phyloP scores from a whole-genome alignment of 108 stramenopile species.

The Fistulifera pelliculosa region DNA sequence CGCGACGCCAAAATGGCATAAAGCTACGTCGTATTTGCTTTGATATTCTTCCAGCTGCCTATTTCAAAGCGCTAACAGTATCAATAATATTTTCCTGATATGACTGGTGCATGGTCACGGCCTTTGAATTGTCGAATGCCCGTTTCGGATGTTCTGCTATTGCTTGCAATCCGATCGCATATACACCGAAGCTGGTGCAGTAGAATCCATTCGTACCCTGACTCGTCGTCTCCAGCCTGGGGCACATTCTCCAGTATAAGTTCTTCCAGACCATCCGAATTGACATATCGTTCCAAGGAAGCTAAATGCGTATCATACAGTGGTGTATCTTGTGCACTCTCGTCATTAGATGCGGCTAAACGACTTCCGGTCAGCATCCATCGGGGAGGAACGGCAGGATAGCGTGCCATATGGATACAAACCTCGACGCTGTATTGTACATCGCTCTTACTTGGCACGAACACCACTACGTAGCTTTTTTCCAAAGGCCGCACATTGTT shows the following conservation, averaged over 20 bases:
- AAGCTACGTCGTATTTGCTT: too few species aligned
- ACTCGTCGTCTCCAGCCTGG: conserved; percentile 23
- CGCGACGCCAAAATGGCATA: too few species aligned
- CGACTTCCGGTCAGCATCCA: not conserved
- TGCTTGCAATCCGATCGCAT: too few species aligned
- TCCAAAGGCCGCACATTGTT: conserved; percentile 10
- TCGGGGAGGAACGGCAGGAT: conserved; percentile 2
- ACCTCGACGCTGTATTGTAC: too few species aligned
- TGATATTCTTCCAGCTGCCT: too few species aligned
- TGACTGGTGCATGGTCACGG: too few species aligned
- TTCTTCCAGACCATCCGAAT: conserved; percentile 31
- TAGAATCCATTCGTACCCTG: conserved; percentile 66
- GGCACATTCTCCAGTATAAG: conserved; percentile 14
- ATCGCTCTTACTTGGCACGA: too few species aligned
- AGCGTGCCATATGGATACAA: conserved; percentile 4
- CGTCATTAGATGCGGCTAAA: too few species aligned
- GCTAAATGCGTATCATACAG: conserved; percentile 36
- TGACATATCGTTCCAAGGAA: conserved; percentile 39
- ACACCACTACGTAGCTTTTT: conserved; percentile 10
- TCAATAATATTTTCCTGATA: not conserved
- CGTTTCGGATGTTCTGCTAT: too few species aligned
- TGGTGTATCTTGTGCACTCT: conserved; percentile 9
- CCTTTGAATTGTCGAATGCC: too few species aligned
- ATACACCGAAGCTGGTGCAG: conserved; percentile 35
- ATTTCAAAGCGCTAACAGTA: too few species aligned